Base-by-base conservation (phyloP, 495 filamentous ascomycete genomes). In the Daldinia grandis region DNA sequence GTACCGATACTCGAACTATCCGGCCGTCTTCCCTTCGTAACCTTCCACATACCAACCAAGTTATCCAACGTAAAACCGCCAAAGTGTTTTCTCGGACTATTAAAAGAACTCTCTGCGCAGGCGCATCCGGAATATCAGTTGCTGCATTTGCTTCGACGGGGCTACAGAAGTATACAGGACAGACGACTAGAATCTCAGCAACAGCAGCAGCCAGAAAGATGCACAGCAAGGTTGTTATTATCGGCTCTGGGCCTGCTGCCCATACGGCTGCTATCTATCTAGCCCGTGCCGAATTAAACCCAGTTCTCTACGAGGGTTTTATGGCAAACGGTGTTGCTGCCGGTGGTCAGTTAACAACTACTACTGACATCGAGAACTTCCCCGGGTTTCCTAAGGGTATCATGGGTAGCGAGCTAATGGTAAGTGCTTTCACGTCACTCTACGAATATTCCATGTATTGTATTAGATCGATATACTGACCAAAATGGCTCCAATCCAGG, bases 231-330 rank as follows among this genome's bases (percentile, higher is more conserved):
- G 92, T 95, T 54, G 90, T 94, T 74, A 88, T 93, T 76, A 89
- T 93, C 81, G 93, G 94, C 84, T 98, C 95, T 61, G 95, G 95
- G 84, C 95, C 95, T 59, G 95, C 93, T 70, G 95, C 93, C 78
- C 95, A 99, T 84, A 98, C 95, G 42, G 95, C 95, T 62, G 95
- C 95, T 72, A 88, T 99, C 78, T 99, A 99, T 80, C 90, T 97
- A 66, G 91, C 94, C 28, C 92, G 95, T 76, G 95, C 95, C 69
- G 94, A 99, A 79, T 83, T 99, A 70, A 90, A 92, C 77, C 91
- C 95, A 38, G 91, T 97, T 65, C 84, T 99, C 62, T 99, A 98
- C 76, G 95, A 99, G 84, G 95, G 95, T 66, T 97, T 98, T 85
- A 90, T 99, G 66, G 95, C 95, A 70, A 96, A 97, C 74, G 95